phyloP scores from a whole-genome alignment of 2,329 filamentous ascomycete genomes.

The Chrysosporium keratinophilum region DNA sequence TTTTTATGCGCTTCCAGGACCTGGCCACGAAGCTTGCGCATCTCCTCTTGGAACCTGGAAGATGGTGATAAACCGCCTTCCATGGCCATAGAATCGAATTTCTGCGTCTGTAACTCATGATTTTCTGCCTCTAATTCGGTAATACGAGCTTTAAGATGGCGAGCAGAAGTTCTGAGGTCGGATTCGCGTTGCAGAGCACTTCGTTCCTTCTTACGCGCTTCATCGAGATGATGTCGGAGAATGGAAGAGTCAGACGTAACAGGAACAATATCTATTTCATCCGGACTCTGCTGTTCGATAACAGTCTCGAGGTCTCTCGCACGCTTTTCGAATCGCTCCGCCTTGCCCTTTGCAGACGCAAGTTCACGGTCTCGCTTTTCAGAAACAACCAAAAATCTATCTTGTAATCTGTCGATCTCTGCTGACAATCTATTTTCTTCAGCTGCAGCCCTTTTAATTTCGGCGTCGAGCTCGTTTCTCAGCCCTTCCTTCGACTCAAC shows the following conservation, averaged over 20 bases:
- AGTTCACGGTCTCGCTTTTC: constrained; percentile 41
- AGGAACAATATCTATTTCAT: constrained; percentile 25
- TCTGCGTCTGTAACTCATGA: constrained; percentile 48
- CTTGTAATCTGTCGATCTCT: constrained; percentile 41
- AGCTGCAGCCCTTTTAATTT: constrained; percentile 55
- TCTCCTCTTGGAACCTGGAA: constrained; percentile 40
- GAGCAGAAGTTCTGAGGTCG: constrained; percentile 52
- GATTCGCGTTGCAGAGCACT: constrained; percentile 56
- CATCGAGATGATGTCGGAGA: constrained; percentile 53
- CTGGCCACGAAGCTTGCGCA: constrained; percentile 50
- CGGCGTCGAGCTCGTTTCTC: constrained; percentile 54
- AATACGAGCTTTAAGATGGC: constrained; percentile 54
- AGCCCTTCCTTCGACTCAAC: constrained; percentile 48
- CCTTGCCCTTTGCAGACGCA: constrained; percentile 47
- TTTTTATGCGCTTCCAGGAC: constrained; percentile 51
- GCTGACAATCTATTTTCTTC: constrained; percentile 52
- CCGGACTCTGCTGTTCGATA: constrained; percentile 45
- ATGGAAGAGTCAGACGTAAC: constrained; percentile 45
- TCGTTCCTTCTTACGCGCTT: constrained; percentile 56
- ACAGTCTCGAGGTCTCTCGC: constrained; percentile 42
- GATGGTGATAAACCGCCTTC: constrained; percentile 43
- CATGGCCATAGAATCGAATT: constrained; percentile 44
- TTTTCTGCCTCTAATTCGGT: constrained; percentile 57
- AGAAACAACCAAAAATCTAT: constrained; percentile 39
- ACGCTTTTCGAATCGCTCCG: constrained; percentile 54